A percentile compares a stretch with the other conserved stretches of the same genome.
Evolutionary conservation across 805 yeast genomes (phyloP).

Genomic region (Wickerhamiella sergipiensis): DNA sequence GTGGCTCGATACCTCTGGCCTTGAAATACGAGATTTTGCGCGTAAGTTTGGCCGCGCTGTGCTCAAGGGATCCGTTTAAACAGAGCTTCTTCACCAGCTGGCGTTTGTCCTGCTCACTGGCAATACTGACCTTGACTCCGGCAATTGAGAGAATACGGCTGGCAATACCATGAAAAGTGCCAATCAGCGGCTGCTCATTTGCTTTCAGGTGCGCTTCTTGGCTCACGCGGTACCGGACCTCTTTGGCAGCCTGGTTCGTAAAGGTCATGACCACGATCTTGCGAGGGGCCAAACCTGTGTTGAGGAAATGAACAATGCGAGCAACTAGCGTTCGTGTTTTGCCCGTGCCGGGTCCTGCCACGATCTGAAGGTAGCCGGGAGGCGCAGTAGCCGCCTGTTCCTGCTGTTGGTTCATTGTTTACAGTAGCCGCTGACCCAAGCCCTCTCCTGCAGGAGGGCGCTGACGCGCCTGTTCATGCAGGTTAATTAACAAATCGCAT

Average conservation of each 20-base stretch:
- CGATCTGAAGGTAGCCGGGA: conserved; percentile 33
- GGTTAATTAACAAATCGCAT: not conserved
- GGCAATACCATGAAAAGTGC: conserved; percentile 86
- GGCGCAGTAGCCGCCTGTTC: conserved; percentile 32
- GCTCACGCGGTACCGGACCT: conserved; percentile 54
- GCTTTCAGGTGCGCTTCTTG: conserved; percentile 9
- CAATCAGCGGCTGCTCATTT: conserved; percentile 40
- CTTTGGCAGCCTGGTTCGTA: conserved; percentile 84
- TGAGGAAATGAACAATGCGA: conserved; percentile 58
- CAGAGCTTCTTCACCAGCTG: not conserved
- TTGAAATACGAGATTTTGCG: not conserved
- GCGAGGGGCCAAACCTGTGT: conserved; percentile 40
- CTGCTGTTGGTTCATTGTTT: conserved; percentile 30
- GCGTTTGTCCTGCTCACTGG: conserved; percentile 48
- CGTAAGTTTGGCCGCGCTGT: not conserved
- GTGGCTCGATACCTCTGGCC: not conserved
- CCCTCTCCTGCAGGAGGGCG: not conserved
- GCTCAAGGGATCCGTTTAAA: not conserved
- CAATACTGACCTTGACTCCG: conserved; percentile 32
- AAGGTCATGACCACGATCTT: conserved; percentile 76
- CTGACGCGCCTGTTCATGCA: not conserved
- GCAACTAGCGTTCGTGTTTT: conserved; percentile 76
- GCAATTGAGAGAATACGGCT: conserved; percentile 49
- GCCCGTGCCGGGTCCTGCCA: conserved; percentile 60
- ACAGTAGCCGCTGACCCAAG: not conserved